A percentile compares a stretch with the other conserved stretches of the same genome.
Conservation (phyloP, 441 rosid genomes). For the Populus hybrid region DNA sequence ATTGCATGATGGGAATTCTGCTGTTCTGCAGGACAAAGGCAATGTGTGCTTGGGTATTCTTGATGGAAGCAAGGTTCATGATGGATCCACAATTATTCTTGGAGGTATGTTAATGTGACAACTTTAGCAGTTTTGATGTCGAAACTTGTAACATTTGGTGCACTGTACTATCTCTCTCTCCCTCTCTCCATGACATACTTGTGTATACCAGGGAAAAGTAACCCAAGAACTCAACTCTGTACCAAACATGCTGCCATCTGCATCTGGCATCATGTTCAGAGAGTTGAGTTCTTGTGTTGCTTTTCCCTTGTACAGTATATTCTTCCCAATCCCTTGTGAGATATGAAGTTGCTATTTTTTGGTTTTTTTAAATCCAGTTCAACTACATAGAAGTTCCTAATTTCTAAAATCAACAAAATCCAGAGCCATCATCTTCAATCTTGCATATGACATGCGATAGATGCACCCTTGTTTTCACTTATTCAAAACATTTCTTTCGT, state of each 20-base stretch:
- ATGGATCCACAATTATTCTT: conserved; percentile 78
- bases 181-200: too few species aligned
- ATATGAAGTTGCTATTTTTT: not conserved
- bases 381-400: not conserved
- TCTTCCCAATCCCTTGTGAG: too few species aligned
- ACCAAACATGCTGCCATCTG: too few species aligned
- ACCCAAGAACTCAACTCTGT: too few species aligned
- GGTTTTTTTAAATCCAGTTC: not conserved
- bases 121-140: too few species aligned
- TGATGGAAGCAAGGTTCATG: conserved; percentile 76
- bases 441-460: not conserved
- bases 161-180: not conserved
- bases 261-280: not conserved
- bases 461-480: not conserved
- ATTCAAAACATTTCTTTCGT: not conserved
- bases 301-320: not conserved
- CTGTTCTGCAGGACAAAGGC: conserved; percentile 61
- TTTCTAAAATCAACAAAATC: too few species aligned
- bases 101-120: conserved; percentile 51
- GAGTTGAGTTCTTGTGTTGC: not conserved
- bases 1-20: conserved; percentile 10
- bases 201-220: too few species aligned
- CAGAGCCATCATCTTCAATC: not conserved
- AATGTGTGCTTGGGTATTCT: conserved; percentile 87
- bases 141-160: not conserved